Evolutionary conservation across 805 yeast genomes (phyloP).

Genomic region (Wickerhamiella hasegawae): DNA sequence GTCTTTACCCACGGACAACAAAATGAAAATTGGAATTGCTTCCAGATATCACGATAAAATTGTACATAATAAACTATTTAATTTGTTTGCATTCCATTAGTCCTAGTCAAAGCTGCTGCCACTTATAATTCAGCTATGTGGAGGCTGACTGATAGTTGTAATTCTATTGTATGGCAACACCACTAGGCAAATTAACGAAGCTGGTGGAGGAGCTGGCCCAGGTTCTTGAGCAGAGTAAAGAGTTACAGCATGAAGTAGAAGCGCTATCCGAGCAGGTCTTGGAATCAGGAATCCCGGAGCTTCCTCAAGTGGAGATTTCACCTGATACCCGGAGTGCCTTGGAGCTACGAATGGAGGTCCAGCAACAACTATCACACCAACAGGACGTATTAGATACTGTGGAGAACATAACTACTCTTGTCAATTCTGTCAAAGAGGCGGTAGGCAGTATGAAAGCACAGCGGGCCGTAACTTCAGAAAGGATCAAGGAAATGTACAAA

Average conservation of each 20-base stretch:
- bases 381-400: conserved; percentile 13
- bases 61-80: too few relatives aligned
- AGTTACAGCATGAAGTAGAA: conserved; percentile 11
- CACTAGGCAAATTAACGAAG: conserved; percentile 14
- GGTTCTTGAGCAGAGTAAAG: conserved; percentile 13
- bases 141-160: too few relatives aligned
- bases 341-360: conserved; percentile 10
- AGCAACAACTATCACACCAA: conserved; percentile 9
- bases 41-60: too few relatives aligned
- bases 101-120: too few relatives aligned
- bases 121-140: too few relatives aligned
- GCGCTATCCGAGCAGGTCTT: conserved; percentile 14
- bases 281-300: conserved; percentile 3
- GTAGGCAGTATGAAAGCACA: conserved; percentile 5
- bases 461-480: conserved; percentile 1
- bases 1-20: not conserved
- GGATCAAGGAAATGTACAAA: conserved; percentile 6
- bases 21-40: too few relatives aligned
- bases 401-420: conserved; percentile 6
- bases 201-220: conserved; percentile 17
- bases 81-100: too few relatives aligned
- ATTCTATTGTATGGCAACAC: too few relatives aligned
- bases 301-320: not conserved
- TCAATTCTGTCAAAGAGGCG: conserved; percentile 8
- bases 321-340: conserved; percentile 4